Base-by-base conservation (phyloP, 75 land plant genomes). In the Picea glauca region DNA sequence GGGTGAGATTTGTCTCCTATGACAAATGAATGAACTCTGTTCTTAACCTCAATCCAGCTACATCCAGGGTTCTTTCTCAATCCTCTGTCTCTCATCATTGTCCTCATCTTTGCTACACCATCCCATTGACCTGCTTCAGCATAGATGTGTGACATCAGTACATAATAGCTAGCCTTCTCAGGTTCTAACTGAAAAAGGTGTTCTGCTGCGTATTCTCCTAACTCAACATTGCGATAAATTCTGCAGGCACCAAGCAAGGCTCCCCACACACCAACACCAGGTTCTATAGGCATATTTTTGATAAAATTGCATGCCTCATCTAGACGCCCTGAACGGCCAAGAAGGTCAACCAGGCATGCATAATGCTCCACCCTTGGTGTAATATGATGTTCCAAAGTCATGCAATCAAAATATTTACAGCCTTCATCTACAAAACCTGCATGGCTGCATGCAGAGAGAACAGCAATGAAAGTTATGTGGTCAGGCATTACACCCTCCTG, bases 301-400 rank as follows among this genome's bases (percentile, higher is more conserved):
- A 86, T 80, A 26, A 91, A 59, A 13, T 60, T 64, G 35, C 75
- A 59, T 21, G 87, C 93, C 80, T 83, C 87, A 32, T 80, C 81
- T 57, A 91, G 77, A 38, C 76, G 61, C 2, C 87, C 88, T 6
- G 88, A 84, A 58, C 88, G 62, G 13, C 90, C 90, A 35, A 88
- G 57, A 20, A 91, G 87, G 78, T 91, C 90, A 9, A 91, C 80
- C 87, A 88, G 75, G 76, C 88, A 81, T 64, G 83, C 87, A 78
- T 86, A 91, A 73, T 91, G 90, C 17, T 88, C 81, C 72, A 77
- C 9, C 33, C 85, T 82, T 38, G 90, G 90, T 3, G 86, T 18
- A 33, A 88, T 81, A 11, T 65, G 58, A 43, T 81, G 72, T 40
- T 90, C 86, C n/a, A 66, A 26, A 59, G 46, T 12, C 92, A 91